Evolutionary conservation across 1,284 basidiomycete species (phyloP), one percentile per base, ranked within the genome.

Genomic region (Veloboletus limbatus): DNA sequence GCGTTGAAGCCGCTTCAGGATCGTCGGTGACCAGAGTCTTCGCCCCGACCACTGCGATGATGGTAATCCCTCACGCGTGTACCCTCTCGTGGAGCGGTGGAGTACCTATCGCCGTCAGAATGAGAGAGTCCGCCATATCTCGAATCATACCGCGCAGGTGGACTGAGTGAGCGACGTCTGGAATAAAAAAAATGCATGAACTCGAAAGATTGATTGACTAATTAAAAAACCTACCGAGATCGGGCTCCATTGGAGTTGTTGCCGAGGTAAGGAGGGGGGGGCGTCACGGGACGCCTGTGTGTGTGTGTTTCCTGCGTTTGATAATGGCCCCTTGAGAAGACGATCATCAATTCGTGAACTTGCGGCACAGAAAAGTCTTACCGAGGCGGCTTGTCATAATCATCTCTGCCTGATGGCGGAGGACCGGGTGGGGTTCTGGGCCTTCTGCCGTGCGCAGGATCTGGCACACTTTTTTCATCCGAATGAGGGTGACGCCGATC

Each of bases 161-260:
- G 84, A 57, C 85, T 88, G 60, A 80, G 76, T 22, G 86, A 89
- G 45, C 86, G 82, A 59, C 86, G 84, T 48, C 85, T 88, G 54
- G 5, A 22, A 47, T 6, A 26, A 39, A 40, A 9, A 14, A 2
- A 1, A 34, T 31, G 8, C 5, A 34, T 51, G 16, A 49, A 18
- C 24, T 26, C 8, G 20, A 6, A 18, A 2, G 8, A 10, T n/a
- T 0, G n/a, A 9, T 8, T 10, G 6, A 38, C 14, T 11, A 43
- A 32, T 18, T 22, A 50, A 47, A 30, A 43, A 39, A 45, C 58
- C 14, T 49, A 85, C 84, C 84, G 76, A 56, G 79, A 76, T 48
- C 83, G 70, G 17, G 73, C 59, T 24, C 69, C 68, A 16, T 75
- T 73, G 2, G 64, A 56, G 27, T 62, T 65, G 27, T 60, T 66